Evolutionary conservation across 202 grass and related monocot genomes (phyloP).

Genomic region (Dendrocalamus latiflorus): DNA sequence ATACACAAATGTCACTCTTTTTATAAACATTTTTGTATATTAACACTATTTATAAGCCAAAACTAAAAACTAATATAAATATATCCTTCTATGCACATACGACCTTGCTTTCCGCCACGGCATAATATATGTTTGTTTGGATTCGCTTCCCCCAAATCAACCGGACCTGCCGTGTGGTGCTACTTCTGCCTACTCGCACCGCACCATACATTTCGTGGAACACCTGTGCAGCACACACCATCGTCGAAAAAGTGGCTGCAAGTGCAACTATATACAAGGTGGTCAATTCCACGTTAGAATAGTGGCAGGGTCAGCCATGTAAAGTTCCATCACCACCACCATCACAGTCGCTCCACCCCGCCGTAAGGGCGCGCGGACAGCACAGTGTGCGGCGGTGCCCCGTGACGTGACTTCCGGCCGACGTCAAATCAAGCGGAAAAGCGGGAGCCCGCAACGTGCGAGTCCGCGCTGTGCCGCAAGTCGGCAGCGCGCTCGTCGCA

Average conservation of each 20-base stretch:
- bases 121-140: not conserved
- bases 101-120: not conserved
- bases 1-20: too few species aligned
- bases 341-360: not conserved
- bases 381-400: not conserved
- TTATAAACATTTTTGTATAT: accelerated
- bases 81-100: accelerated
- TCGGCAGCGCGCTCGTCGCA: constrained; percentile 24
- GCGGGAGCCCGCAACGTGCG: too few species aligned
- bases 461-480: not conserved
- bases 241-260: not conserved
- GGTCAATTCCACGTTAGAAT: not conserved
- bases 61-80: too few species aligned
- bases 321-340: not conserved
- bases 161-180: not conserved
- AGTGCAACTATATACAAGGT: not conserved
- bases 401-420: not conserved
- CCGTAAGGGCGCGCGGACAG: not conserved
- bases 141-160: not conserved
- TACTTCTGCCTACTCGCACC: not conserved
- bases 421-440: not conserved
- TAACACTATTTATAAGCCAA: too few species aligned
- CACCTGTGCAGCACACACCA: not conserved
- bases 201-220: constrained; percentile 24
- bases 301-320: constrained; percentile 7